phyloP scores from a whole-genome alignment of 139 green algal species.

The Volvox reticuliferus region DNA sequence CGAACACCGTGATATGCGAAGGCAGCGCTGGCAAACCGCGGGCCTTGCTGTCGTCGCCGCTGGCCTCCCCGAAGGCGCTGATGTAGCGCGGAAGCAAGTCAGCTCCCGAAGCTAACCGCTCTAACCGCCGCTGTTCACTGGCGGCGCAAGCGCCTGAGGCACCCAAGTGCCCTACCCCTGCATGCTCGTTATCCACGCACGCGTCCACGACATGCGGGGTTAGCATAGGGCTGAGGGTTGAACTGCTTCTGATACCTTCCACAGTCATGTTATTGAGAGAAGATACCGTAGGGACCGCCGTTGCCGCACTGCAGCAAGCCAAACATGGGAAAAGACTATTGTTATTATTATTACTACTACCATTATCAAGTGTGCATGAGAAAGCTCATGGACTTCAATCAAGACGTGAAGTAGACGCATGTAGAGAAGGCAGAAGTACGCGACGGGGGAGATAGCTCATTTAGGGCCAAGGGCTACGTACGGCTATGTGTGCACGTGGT shows the following conservation, averaged over 20 bases:
- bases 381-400: too few species aligned
- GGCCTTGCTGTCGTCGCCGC: slow-evolving; percentile 31
- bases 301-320: not conserved
- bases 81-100: slow-evolving; percentile 76
- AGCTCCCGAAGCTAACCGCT: too few species aligned
- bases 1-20: slow-evolving; percentile 33
- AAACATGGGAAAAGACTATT: too few species aligned
- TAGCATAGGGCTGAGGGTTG: not conserved
- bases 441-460: too few species aligned
- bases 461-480: too few species aligned
- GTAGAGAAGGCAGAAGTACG: too few species aligned
- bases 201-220: not conserved
- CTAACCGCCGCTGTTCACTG: not conserved
- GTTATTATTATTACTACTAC: too few species aligned
- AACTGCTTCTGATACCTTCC: not conserved
- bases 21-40: slow-evolving; percentile 49
- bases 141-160: not conserved
- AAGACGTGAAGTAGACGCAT: too few species aligned
- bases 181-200: not conserved
- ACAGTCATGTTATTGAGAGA: slow-evolving; percentile 29
- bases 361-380: too few species aligned
- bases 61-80: slow-evolving; percentile 73
- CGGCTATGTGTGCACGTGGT: too few species aligned
- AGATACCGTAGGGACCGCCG: not conserved
- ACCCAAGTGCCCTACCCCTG: not conserved